Evolutionary conservation across 192 early-diverging fungal genomes (phyloP), one percentile per base, ranked within the genome.

Genomic region (Backusella luteola): DNA sequence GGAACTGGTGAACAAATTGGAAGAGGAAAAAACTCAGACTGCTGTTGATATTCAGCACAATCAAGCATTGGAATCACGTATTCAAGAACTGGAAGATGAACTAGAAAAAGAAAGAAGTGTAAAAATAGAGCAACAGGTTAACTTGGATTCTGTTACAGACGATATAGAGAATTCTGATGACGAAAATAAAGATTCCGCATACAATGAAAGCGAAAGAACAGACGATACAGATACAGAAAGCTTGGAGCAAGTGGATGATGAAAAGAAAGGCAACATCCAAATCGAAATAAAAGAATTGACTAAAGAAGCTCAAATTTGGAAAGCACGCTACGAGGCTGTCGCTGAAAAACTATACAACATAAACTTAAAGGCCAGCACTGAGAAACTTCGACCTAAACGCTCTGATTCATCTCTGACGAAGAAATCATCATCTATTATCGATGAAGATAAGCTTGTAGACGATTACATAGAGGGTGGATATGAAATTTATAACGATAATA

Each of bases 31-130:
- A 8, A 46, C 63, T 21, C 35, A 73, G 34, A 34, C 21, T 7
- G 69, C 11, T 6, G 67, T 73, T 5, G 73, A 78, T 21, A 26
- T 71, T 34, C 74, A 73, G 71, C 23, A 5, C 7, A 73, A n/a
- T 52, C 46, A 32, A 34, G 46, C 46, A 34, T 32, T 73, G 12
- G 71, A 73, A 46, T 19, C 29, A 12, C 71, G 46, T n/a, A 42
- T 53, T 26, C 29, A 73, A 29, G 71, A 73, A 15, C 23, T 73
- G 3, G 71, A 73, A 23, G 11, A 44, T 32, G 26, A 34, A 14
- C 17, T 73, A 5, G 49, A 73, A 46, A 59, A 63, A 63, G 56
- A 63, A 12, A 63, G 11, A 14, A 29, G 2, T 8, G 11, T 63
- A 63, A 63, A 26, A 14, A 63, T 29, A 9, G 38, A 69, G 14